Base-by-base conservation (phyloP, 2,329 filamentous ascomycete genomes). In the Claviceps sp. region DNA sequence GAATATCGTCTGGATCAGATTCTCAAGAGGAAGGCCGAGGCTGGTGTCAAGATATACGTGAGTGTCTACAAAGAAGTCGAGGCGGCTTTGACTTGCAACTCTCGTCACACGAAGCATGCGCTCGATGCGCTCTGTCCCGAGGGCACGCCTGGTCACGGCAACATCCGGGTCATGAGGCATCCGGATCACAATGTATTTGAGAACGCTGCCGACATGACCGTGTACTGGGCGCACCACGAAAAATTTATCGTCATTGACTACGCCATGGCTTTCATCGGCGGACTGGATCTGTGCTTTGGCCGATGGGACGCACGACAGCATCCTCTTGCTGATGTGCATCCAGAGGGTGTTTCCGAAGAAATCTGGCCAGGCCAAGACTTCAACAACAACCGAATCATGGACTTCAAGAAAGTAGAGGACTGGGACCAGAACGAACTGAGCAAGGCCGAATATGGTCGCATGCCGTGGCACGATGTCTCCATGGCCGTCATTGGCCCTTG, bases 201-300 rank as follows among this genome's bases (percentile, higher is more conserved):
- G 61, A 96, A 96, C 61, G 86, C 85, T 2, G 86, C 86, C 34
- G 91, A 97, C 60, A 94, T 95, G 87, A 96, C 89, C 0, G 88
- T 96, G 62, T 96, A 95, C 71, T 97, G 91, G 82, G 93, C 93
- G 0, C 93, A 98, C 64, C 93, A 98, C 64, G 93, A 98, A 62
- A 98, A 98, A 65, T 94, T 96, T 63, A 86, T 97, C 51, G 86
- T 98, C 17, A 86, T 97, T 50, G 93, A 97, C 68, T 95, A 95
- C 62, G 78, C 83, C 16, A 70, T 91, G 59, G 93, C 89, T 14
- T 97, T 97, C 62, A 91, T 97, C 53, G 93, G 93, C 50, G 93
- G 93, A 0, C 74, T 98, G 5, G 93, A 98, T 68, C 73, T 97
- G 36, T 98, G 93, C 67, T 98, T 96, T 64, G 93, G 93, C 8